Evolutionary conservation across 2,329 filamentous ascomycete genomes (phyloP), one percentile per base, ranked within the genome.

Genomic region (Talaromyces sp.): DNA sequence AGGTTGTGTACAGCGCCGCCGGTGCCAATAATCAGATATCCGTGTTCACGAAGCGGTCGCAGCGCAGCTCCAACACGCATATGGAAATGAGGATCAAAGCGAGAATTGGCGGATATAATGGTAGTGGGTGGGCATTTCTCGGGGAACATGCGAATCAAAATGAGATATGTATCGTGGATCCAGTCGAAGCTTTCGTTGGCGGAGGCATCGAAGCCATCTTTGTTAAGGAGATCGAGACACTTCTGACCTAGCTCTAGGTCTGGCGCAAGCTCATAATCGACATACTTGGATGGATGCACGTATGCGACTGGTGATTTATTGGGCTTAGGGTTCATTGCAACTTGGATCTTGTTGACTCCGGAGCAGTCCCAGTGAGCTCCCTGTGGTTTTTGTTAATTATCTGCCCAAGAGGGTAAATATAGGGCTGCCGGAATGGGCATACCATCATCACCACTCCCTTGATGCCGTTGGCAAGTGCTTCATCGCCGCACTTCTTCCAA

Each of bases 161-260:
- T 84, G 3, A 90, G 82, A 71, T 87, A 90, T 0, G 86, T 89
- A 74, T 91, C 89, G 78, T 91, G 88, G 72, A 90, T 90, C 88
- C 88, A 90, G 71, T 90, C 85, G 68, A 90, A 90, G 0, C 72
- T 79, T 0, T 80, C 70, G 71, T 90, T 87, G 1, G 74, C 77
- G 3, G 74, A 72, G 1, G 82, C 85, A 39, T 85, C 79, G 74
- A 90, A 85, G 9, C 87, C 87, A 1, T 81, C 80, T 2, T 73
- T 71, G 4, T 74, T 68, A 1, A 90, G 80, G 61, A 86, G 76
- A 0, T 75, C 69, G 54, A 88, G 80, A 70, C 84, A 85, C 9
- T 78, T 77, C 19, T 82, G 73, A 0, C 81, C 83, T 10, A 81
- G 86, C 4, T 75, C 70, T 1, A 90, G 77, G 73, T 90, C 88